phyloP scores from a whole-genome alignment of 768 basidiomycete species.

The Gymnopilus junonius region DNA sequence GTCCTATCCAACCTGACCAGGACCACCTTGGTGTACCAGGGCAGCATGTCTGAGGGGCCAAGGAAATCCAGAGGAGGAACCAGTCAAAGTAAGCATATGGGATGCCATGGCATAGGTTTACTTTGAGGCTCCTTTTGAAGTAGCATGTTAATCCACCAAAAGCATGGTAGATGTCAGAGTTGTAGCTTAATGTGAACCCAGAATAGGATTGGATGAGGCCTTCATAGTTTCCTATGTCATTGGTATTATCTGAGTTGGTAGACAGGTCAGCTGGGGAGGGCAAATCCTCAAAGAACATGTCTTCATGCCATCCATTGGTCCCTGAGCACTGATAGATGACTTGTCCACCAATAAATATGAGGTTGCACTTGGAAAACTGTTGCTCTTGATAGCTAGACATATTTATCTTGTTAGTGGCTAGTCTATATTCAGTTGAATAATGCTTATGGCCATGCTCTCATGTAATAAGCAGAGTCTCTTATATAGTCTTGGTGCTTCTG shows the following conservation, averaged over 20 bases:
- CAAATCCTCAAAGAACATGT: slow-evolving; percentile 3
- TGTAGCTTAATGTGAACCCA: background rate
- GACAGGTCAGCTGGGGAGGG: background rate
- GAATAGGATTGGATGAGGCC: background rate
- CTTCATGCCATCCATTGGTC: slow-evolving; percentile 3
- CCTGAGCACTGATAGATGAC: background rate
- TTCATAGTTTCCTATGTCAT: background rate
- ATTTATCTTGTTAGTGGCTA: background rate
- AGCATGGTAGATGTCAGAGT: slow-evolving; percentile 7
- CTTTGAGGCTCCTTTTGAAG: background rate
- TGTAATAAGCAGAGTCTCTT: background rate
- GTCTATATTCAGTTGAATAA: background rate
- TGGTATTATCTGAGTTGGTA: background rate
- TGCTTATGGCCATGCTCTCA: slow-evolving; percentile 8
- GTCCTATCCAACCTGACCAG: slow-evolving; percentile 8
- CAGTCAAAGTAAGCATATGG: slow-evolving; percentile 4
- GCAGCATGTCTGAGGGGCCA: background rate
- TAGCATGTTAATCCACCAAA: background rate
- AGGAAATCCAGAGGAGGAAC: slow-evolving; percentile 5
- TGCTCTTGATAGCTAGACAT: slow-evolving; percentile 6
- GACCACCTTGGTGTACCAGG: slow-evolving; percentile 7
- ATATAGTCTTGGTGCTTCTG: background rate
- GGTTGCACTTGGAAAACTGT: background rate
- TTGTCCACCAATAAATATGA: slow-evolving; percentile 9
- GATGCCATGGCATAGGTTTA: slow-evolving; percentile 2